These are phyloP conservation scores for Tardiomyces depauwii DNA, from an alignment of 1,139 yeast species.

Conservation along the genomic window DNA sequence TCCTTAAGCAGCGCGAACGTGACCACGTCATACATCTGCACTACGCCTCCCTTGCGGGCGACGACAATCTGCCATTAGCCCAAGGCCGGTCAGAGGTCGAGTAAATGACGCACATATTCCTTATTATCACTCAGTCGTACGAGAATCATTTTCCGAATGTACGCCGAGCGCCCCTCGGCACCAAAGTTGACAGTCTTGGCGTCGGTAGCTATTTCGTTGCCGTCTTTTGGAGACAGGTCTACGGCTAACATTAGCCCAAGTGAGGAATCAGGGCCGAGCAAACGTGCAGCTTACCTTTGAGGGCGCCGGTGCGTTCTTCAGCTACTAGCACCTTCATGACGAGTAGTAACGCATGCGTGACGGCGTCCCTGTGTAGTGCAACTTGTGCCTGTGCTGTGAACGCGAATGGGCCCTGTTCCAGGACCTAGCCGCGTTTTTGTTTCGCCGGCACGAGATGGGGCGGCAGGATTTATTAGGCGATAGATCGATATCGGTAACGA, in stretches of 20 bases:
- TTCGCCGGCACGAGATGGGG: no score
- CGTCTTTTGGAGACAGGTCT: not conserved
- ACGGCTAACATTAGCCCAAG: no score
- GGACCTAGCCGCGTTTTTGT: no score
- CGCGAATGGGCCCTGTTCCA: no score
- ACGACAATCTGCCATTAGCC: conserved; percentile 15
- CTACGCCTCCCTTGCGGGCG: conserved; percentile 24
- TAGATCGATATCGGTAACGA: no score
- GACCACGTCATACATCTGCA: conserved; percentile 21
- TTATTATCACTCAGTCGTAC: conserved; percentile 10
- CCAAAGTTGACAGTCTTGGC: conserved; percentile 10
- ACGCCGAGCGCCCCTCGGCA: conserved; percentile 17
- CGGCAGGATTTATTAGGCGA: no score
- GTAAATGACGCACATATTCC: conserved; percentile 17
- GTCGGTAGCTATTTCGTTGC: not conserved
- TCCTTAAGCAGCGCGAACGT: conserved; percentile 22
- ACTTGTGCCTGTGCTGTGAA: no score
- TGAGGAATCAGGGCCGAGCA: no score
- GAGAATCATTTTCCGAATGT: conserved; percentile 20
- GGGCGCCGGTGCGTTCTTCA: conserved; percentile 18
- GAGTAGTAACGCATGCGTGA: no score
- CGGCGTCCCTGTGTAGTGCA: no score
- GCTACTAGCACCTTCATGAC: conserved; percentile 20
- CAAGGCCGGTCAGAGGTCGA: no score
- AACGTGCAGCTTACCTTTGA: conserved; percentile 14